Base-by-base conservation (phyloP, 2,329 filamentous ascomycete species). In the Phymatotrichopsis omnivora region DNA sequence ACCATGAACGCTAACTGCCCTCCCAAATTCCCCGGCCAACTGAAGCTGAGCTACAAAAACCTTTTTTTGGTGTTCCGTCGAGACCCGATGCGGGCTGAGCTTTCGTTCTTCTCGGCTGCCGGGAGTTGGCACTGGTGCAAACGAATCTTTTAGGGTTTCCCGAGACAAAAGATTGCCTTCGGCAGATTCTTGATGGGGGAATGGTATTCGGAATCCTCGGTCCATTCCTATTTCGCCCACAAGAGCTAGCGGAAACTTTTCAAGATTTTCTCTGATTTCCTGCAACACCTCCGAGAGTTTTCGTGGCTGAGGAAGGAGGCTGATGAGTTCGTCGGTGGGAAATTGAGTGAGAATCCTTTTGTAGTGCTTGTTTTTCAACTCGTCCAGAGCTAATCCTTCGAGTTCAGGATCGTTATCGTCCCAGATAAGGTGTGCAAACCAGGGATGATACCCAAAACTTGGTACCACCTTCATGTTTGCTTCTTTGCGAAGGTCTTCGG, bases 381-480 rank as follows among this genome's bases (percentile, higher is more conserved):
- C 42, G 30, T 37, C 42, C 5, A 3, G 25, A 4, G 46, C 20
- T 17, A 49, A 37, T 17, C 24, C 12, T 54, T 49, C 60, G 63
- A 62, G 5, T 35, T 58, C 56, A 23, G 60, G 23, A 28, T 60
- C 60, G 16, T 60, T 62, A 61, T 84, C 76, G 57, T 79, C 73
- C 59, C 78, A 85, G 57, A 91, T 71, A 54, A 84, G 78, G 61
- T 89, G 70, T 1, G 82, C 81, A 62, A 87, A 89, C 84, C 84
- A 91, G 1, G 84, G 84, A 60, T 91, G 84, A 82, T 83, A 87
- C 16, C 84, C 84, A 63, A 87, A 89, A n/a, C 78, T 76, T 0
- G 84, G 81, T 3, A 89, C 57, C 19, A 79, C 42, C 14, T 57
- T 46, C 2, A 57, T 44, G 51, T 59, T 61, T 14, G 56, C 29